phyloP scores from a whole-genome alignment of 129 eudicot genomes.

The Flaveria linearis region DNA sequence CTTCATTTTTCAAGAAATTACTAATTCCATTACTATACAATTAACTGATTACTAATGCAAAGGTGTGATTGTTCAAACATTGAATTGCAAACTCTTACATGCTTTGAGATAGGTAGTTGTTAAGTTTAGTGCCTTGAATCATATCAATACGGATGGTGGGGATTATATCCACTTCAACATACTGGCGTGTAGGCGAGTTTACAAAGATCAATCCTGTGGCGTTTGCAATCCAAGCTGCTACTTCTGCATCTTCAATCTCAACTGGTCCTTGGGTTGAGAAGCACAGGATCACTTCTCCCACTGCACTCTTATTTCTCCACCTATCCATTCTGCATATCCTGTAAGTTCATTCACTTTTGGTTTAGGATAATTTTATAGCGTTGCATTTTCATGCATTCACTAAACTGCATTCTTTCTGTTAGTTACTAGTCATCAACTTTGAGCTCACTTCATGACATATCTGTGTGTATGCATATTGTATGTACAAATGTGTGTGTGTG shows the following conservation, averaged over 20 bases:
- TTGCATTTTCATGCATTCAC: neutral
- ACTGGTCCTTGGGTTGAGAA: slow-evolving; percentile 50
- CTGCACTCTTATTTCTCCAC: slow-evolving; percentile 40
- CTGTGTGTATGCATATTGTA: neutral
- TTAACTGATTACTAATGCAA: slow-evolving; percentile 7
- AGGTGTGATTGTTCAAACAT: neutral
- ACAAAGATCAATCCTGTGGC: slow-evolving; percentile 65
- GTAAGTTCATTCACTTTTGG: slow-evolving; percentile 18
- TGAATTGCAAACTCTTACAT: slow-evolving; percentile 32
- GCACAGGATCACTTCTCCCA: slow-evolving; percentile 53
- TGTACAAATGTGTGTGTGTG: neutral
- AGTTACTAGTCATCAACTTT: neutral
- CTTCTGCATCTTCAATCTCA: slow-evolving; percentile 47
- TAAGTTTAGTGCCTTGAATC: slow-evolving; percentile 57
- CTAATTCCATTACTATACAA: neutral
- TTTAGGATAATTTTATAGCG: neutral
- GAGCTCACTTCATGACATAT: neutral
- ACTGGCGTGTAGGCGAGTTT: slow-evolving; percentile 51
- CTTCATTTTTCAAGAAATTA: slow-evolving; percentile 34
- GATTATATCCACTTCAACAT: slow-evolving; percentile 50
- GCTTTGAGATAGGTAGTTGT: slow-evolving; percentile 42
- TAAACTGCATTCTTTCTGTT: slow-evolving; percentile 3
- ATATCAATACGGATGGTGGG: slow-evolving; percentile 60
- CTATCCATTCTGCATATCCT: slow-evolving; percentile 46
- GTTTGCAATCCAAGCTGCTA: slow-evolving; percentile 41